Percentiles rank a stretch among this genome's conserved stretches.
These are phyloP conservation scores for Zoysia pacifica DNA, from an alignment of 176 grass and related monocot genomes.

Conservation along the genomic window DNA sequence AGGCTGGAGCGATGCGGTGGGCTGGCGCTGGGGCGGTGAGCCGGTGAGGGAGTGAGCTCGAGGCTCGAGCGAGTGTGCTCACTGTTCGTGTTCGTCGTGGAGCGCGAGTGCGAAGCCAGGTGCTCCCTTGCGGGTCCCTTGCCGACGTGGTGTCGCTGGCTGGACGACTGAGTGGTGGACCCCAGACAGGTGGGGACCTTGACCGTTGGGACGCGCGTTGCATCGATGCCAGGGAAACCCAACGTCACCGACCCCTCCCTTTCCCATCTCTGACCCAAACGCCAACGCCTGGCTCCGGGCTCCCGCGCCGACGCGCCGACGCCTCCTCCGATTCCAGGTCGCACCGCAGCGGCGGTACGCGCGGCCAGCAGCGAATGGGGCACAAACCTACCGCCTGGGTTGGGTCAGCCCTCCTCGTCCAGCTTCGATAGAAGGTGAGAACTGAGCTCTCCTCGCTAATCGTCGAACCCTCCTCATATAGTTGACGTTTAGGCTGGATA, in stretches of 20 bases:
- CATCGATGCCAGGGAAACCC: neutral
- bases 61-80: constrained; percentile 18
- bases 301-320: neutral
- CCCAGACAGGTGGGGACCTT: neutral
- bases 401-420: neutral
- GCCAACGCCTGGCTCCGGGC: too few relatives aligned
- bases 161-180: neutral
- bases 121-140: neutral
- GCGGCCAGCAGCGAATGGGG: neutral
- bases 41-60: neutral
- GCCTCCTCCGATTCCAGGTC: neutral
- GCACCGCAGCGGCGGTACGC: neutral
- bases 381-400: neutral
- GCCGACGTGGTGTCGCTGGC: too few relatives aligned
- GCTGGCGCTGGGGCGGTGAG: neutral
- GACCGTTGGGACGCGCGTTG: neutral
- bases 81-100: neutral
- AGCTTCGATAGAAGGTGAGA: neutral
- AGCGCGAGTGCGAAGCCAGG: constrained; percentile 1
- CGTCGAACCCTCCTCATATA: neutral
- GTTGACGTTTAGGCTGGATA: neutral
- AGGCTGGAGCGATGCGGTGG: neutral
- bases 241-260: too few relatives aligned
- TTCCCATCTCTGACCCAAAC: too few relatives aligned
- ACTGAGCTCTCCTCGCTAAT: neutral